Evolutionary conservation across 2,329 filamentous ascomycete species (phyloP), one percentile per base, ranked within the genome.

Genomic region (Curvularia sp.): DNA sequence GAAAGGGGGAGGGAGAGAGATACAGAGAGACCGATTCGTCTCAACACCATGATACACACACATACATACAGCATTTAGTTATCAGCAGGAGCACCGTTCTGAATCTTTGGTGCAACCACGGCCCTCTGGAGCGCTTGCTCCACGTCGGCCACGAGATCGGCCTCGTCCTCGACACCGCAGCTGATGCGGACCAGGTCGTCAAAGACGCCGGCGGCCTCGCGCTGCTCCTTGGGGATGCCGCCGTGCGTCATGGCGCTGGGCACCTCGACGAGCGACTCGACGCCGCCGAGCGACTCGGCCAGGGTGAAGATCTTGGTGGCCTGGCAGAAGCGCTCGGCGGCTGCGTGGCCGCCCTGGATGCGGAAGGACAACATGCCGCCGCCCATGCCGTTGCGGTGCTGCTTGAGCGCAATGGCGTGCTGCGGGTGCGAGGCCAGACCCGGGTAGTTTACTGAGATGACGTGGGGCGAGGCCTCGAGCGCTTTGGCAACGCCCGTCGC

Each of bases 321-420:
- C 79, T 95, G 89, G 84, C 95, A 98, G 86, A 99, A 99, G 51
- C 88, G 86, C 80, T 96, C 91, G 13, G 95, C 95, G 1, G 94
- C 94, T 45, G 84, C 84, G 72, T 92, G 86, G 34, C 95, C 95
- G 55, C 94, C 95, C 65, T 87, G 86, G 78, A 99, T 91, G 66
- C 95, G 90, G 88, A 99, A 99, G 57, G 90, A 94, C 42, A 99
- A 87, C 95, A 99, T 99, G 61, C 95, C 95, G 68, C 95, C 95
- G 59, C 95, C 95, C 85, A 98, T 89, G 62, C 90, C 95, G 69
- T 96, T 86, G 67, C 95, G 91, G 82, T 99, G 95, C 82, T 99
- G 95, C 81, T 91, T 92, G 72, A 89, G 76, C 19, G 94, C 92
- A 70, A 99, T 92, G 64, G 84, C 83, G 69, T 92, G 89, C 74